Evolutionary conservation across 2,329 filamentous ascomycete species (phyloP).

Genomic region (Colletotrichum neosansevieriae): DNA sequence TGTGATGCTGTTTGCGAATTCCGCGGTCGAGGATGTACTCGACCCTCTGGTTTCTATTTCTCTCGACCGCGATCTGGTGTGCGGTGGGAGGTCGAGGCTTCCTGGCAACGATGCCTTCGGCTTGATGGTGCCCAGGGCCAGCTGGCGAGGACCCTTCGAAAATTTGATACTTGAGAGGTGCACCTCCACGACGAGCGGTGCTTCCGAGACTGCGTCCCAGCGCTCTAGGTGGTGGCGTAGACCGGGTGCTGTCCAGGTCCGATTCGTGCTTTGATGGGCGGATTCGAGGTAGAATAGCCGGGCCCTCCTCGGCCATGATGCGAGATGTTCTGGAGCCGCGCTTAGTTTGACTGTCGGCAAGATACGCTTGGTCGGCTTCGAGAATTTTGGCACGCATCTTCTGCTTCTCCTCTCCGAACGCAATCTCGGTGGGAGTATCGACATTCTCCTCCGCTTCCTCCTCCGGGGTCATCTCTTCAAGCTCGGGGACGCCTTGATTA

Average conservation of each 20-base stretch:
- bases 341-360: slow-evolving; percentile 71
- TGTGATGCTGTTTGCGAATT: slow-evolving; percentile 74
- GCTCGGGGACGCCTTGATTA: slow-evolving; percentile 76
- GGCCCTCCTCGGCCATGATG: slow-evolving; percentile 63
- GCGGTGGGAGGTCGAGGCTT: slow-evolving; percentile 83
- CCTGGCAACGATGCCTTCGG: slow-evolving; percentile 67
- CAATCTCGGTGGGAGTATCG: slow-evolving; percentile 76
- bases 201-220: slow-evolving; percentile 45
- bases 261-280: slow-evolving; percentile 71
- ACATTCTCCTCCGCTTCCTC: slow-evolving; percentile 78
- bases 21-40: slow-evolving; percentile 85
- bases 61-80: slow-evolving; percentile 84
- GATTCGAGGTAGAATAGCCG: slow-evolving; percentile 72
- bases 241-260: slow-evolving; percentile 59
- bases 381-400: slow-evolving; percentile 81
- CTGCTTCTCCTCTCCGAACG: slow-evolving; percentile 79
- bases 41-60: slow-evolving; percentile 82
- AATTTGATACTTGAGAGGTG: slow-evolving; percentile 69
- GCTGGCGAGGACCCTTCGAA: slow-evolving; percentile 72
- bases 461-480: slow-evolving; percentile 74
- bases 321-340: slow-evolving; percentile 59
- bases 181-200: slow-evolving; percentile 54
- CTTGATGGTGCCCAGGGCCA: slow-evolving; percentile 62
- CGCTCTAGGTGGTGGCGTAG: slow-evolving; percentile 55
- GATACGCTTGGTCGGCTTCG: slow-evolving; percentile 78